Conservation (phyloP, 2,329 filamentous ascomycete species). For the Chalaropsis thielavioides region DNA sequence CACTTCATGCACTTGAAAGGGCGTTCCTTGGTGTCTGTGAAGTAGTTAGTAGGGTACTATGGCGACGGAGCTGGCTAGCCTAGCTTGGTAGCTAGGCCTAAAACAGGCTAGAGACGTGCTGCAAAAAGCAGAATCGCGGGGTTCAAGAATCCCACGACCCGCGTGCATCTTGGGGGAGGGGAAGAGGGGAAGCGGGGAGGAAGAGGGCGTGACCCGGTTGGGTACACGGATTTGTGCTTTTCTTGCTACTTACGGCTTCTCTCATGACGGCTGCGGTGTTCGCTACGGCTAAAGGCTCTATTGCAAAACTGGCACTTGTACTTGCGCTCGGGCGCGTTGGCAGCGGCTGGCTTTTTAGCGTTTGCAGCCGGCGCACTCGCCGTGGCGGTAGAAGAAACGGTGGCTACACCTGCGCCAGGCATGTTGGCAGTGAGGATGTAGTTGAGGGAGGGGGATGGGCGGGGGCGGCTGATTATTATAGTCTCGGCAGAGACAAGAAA, state of each 20-base stretch:
- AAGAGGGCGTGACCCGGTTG: background rate
- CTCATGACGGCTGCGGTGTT: constrained; percentile 93
- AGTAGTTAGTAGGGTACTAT: constrained; percentile 16
- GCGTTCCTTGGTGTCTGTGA: constrained; percentile 85
- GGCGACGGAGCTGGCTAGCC: background rate
- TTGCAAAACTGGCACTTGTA: constrained; percentile 99
- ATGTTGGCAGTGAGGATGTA: constrained; percentile 35
- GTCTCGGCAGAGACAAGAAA: background rate
- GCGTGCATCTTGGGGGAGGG: background rate
- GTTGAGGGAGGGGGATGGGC: constrained; percentile 19
- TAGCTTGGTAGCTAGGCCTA: constrained; percentile 3
- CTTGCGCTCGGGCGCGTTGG: constrained; percentile 67
- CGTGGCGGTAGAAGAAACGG: constrained; percentile 53
- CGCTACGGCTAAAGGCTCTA: constrained; percentile 90
- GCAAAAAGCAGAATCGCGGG: background rate
- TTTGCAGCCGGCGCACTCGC: constrained; percentile 54
- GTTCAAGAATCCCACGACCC: background rate
- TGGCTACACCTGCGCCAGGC: constrained; percentile 56
- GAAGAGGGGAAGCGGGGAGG: constrained; percentile 10
- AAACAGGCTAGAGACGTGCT: background rate
- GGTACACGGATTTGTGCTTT: constrained; percentile 5
- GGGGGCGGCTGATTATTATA: background rate
- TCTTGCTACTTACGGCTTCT: constrained; percentile 70
- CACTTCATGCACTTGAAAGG: constrained; percentile 99
- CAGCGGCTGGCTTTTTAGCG: constrained; percentile 8